Percentiles rank a stretch among this genome's conserved stretches.
Conservation (phyloP, 1,139 yeast genomes). For the Nakaseomyces bracarensis region DNA sequence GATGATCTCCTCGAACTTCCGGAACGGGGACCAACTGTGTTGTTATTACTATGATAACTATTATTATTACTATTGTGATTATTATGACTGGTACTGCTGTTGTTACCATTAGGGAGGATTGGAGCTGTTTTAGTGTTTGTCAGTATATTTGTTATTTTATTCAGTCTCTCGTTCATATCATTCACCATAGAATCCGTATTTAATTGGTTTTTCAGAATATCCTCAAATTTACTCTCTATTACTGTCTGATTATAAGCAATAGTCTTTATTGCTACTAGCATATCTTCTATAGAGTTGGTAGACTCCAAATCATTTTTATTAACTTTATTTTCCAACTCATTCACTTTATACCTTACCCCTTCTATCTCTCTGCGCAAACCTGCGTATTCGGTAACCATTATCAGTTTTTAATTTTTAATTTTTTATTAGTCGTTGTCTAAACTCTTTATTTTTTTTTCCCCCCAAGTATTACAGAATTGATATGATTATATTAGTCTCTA, state of each 20-base stretch:
- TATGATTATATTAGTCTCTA: no score
- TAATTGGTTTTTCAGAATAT: constrained; percentile 30
- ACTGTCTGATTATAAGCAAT: constrained; percentile 30
- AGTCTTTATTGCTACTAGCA: constrained; percentile 24
- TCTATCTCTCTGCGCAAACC: neutral
- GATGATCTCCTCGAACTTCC: constrained; percentile 1
- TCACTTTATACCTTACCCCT: neutral
- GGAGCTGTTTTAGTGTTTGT: neutral
- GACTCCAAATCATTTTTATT: constrained; percentile 12
- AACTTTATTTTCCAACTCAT: constrained; percentile 1
- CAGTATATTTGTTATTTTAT: constrained; percentile 11
- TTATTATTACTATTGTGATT: no score
- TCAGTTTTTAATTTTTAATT: neutral
- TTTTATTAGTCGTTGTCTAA: no score
- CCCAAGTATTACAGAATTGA: no score
- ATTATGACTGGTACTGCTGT: neutral
- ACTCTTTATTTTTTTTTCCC: no score
- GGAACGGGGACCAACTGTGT: no score
- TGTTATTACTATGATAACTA: no score
- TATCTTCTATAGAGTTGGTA: constrained; percentile 17
- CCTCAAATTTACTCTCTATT: constrained; percentile 31
- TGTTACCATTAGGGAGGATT: neutral
- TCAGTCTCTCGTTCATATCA: constrained; percentile 21
- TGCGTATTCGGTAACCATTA: constrained; percentile 1
- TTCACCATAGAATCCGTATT: constrained; percentile 32